Conservation (phyloP, 2,329 filamentous ascomycete genomes). For the Xylaria multiplex region DNA sequence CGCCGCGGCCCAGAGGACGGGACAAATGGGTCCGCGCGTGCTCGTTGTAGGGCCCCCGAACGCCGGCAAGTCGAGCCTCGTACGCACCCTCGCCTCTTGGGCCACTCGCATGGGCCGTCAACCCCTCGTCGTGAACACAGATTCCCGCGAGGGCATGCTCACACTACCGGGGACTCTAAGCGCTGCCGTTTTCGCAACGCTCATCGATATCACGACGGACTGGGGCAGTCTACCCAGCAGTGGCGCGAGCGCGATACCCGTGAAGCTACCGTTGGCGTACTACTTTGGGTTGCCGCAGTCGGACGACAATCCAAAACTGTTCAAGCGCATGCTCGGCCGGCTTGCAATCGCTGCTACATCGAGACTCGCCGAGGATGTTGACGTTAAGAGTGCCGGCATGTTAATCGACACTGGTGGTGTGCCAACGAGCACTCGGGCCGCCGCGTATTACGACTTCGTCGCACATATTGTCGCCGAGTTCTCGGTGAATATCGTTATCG, state of each 20-base stretch:
- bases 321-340: slow-evolving; percentile 77
- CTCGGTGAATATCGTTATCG: slow-evolving; percentile 79
- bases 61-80: slow-evolving; percentile 84
- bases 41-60: slow-evolving; percentile 82
- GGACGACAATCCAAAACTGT: slow-evolving; percentile 77
- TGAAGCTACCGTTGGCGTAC: slow-evolving; percentile 92
- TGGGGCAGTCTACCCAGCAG: slow-evolving; percentile 93
- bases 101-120: slow-evolving; percentile 78
- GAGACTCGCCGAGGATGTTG: slow-evolving; percentile 78
- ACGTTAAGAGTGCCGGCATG: slow-evolving; percentile 77
- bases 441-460: slow-evolving; percentile 76
- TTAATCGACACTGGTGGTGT: slow-evolving; percentile 85
- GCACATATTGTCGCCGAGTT: slow-evolving; percentile 75
- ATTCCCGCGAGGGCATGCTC: slow-evolving; percentile 82
- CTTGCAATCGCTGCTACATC: slow-evolving; percentile 82
- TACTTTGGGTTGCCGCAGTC: slow-evolving; percentile 81
- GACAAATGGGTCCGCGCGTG: slow-evolving; percentile 74
- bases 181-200: slow-evolving; percentile 84
- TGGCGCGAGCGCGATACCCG: slow-evolving; percentile 85
- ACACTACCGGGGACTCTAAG: slow-evolving; percentile 83
- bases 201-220: slow-evolving; percentile 82
- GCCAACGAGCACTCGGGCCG: slow-evolving; percentile 54
- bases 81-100: slow-evolving; percentile 81
- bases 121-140: slow-evolving; percentile 84
- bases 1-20: slow-evolving; percentile 62